Evolutionary conservation across 768 basidiomycete species (phyloP).

Genomic region (Strobilomyces echinocephalus): DNA sequence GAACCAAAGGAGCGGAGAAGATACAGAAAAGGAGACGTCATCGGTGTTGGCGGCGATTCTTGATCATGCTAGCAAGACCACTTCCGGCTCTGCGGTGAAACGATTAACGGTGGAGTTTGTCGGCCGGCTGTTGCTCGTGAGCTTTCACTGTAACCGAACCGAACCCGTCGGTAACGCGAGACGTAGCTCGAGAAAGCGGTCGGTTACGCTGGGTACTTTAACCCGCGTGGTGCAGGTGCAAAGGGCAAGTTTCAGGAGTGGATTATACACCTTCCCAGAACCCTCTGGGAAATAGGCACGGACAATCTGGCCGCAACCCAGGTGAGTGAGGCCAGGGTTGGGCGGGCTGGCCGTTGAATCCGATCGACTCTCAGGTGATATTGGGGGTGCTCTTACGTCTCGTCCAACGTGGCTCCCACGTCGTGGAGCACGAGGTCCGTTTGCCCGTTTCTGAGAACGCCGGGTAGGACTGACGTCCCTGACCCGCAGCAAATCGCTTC

Average conservation of each 20-base stretch:
- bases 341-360: conserved; percentile 3
- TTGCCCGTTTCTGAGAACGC: not conserved
- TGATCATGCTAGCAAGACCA: conserved; percentile 57
- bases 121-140: conserved; percentile 62
- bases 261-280: conserved; percentile 72
- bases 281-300: conserved; percentile 78
- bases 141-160: conserved; percentile 11
- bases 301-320: conserved; percentile 54
- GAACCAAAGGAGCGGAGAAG: conserved; percentile 37
- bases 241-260: conserved; percentile 50
- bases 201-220: conserved; percentile 49
- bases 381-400: conserved; percentile 60
- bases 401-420: conserved; percentile 48
- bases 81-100: conserved; percentile 62
- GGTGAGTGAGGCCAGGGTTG: conserved; percentile 41
- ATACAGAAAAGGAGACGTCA: conserved; percentile 16
- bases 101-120: conserved; percentile 70
- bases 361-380: conserved; percentile 39
- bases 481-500: conserved; percentile 41
- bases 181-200: conserved; percentile 59
- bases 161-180: conserved; percentile 2
- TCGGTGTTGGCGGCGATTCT: conserved; percentile 50
- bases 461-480: conserved; percentile 12
- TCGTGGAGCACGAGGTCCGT: conserved; percentile 44
- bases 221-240: conserved; percentile 26